Percentiles rank a stretch among this genome's conserved stretches.
phyloP scores from a whole-genome alignment of 2,329 filamentous ascomycete genomes.

The Aspergillus pseudotamarii region DNA sequence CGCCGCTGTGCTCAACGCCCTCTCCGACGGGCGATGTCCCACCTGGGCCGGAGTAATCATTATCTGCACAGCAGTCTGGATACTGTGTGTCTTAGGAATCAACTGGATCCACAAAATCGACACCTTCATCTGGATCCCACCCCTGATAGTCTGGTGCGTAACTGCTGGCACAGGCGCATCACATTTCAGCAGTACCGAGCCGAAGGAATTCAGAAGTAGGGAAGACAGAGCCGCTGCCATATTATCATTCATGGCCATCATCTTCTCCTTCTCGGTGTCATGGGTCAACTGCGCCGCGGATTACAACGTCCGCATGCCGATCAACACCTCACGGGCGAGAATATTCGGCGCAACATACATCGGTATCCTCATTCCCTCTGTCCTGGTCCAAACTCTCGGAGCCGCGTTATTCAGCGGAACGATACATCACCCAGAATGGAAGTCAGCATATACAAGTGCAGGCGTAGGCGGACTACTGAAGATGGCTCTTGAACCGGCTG shows the following conservation, averaged over 20 bases:
- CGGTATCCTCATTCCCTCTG: conserved; percentile 29
- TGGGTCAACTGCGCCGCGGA: conserved; percentile 44
- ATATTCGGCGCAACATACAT: conserved; percentile 32
- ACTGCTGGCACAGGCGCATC: conserved; percentile 40
- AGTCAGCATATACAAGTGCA: conserved; percentile 27
- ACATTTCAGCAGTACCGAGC: conserved; percentile 31
- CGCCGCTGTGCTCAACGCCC: conserved; percentile 37
- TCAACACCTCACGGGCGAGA: conserved; percentile 35
- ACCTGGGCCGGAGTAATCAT: conserved; percentile 43
- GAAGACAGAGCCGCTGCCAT: conserved; percentile 37
- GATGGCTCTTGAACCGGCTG: conserved; percentile 34
- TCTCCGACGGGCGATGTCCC: conserved; percentile 40
- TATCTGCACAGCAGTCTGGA: conserved; percentile 40
- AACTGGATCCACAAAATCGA: conserved; percentile 44
- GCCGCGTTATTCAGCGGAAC: conserved; percentile 38
- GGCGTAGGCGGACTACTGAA: conserved; percentile 36
- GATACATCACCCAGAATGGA: conserved; percentile 29
- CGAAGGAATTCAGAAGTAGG: conserved; percentile 25
- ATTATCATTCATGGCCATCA: conserved; percentile 39
- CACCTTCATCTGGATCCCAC: conserved; percentile 40
- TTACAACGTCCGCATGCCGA: conserved; percentile 43
- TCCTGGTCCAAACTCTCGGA: conserved; percentile 36
- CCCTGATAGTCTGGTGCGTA: conserved; percentile 42
- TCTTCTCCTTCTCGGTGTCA: conserved; percentile 42
- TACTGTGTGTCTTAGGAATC: conserved; percentile 42